Conservation (phyloP, 2,329 filamentous ascomycete species). For the Aspergillus transmontanensis region DNA sequence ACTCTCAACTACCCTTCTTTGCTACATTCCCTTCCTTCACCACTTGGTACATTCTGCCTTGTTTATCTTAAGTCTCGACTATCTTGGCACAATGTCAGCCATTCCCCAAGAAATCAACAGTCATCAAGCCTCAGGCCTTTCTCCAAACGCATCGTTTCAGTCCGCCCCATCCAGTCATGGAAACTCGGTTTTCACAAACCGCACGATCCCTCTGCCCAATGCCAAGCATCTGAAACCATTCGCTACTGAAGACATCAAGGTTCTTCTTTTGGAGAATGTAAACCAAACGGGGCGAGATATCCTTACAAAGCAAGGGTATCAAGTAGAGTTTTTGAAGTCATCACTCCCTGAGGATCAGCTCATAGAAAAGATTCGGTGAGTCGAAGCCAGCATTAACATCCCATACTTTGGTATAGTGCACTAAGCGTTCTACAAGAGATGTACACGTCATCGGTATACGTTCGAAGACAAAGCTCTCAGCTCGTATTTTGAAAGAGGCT, state of each 20-base stretch:
- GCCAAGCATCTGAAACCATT: constrained; percentile 90
- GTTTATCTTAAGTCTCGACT: background rate
- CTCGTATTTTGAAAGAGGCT: constrained; percentile 80
- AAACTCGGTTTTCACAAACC: constrained; percentile 45
- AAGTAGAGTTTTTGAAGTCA: constrained; percentile 88
- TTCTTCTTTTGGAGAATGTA: constrained; percentile 92
- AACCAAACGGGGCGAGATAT: constrained; percentile 88
- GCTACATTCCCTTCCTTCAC: background rate
- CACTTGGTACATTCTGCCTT: background rate
- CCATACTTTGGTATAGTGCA: constrained; percentile 6
- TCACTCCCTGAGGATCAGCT: constrained; percentile 90
- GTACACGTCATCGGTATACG: constrained; percentile 97
- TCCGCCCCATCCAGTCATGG: constrained; percentile 70
- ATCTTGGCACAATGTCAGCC: constrained; percentile 21
- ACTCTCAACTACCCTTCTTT: background rate
- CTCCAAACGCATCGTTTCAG: constrained; percentile 73
- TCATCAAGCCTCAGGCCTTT: constrained; percentile 45
- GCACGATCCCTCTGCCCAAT: constrained; percentile 48
- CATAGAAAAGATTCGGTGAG: constrained; percentile 92
- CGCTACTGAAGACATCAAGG: constrained; percentile 93
- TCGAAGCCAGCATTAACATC: constrained; percentile 5
- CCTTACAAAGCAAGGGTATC: constrained; percentile 83
- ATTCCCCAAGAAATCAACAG: constrained; percentile 39
- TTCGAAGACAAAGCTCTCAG: constrained; percentile 93
- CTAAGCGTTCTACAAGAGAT: constrained; percentile 59